phyloP scores from a whole-genome alignment of 768 basidiomycete genomes.

The Pisolithus microcarpus region DNA sequence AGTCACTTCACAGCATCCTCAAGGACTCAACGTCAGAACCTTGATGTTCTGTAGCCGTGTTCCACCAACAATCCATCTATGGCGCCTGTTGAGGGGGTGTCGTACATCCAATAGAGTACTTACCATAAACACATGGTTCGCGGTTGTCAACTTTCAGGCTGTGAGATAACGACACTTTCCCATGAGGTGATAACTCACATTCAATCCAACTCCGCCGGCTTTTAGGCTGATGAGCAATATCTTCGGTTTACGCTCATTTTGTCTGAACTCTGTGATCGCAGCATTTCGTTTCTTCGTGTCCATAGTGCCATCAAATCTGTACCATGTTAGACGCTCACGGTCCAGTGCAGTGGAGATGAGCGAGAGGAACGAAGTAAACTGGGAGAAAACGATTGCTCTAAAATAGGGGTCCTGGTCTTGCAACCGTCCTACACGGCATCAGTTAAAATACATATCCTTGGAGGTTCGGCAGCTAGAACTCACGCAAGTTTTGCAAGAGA shows the following conservation, averaged over 20 bases:
- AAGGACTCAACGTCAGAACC: conserved; percentile 30
- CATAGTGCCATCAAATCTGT: conserved; percentile 91
- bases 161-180: conserved; percentile 2
- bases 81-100: conserved; percentile 4
- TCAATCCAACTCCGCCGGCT: conserved; percentile 89
- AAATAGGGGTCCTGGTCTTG: conserved; percentile 68
- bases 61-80: conserved; percentile 95
- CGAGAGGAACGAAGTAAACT: conserved; percentile 84
- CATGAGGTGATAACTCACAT: conserved; percentile 39
- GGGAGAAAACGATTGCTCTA: conserved; percentile 83
- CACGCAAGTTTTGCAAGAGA: conserved; percentile 64
- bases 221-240: conserved; percentile 74
- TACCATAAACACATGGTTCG: conserved; percentile 86
- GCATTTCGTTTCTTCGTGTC: conserved; percentile 71
- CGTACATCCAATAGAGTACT: conserved; percentile 4
- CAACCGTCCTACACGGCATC: conserved; percentile 41
- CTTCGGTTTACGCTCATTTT: conserved; percentile 61
- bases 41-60: conserved; percentile 76
- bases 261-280: conserved; percentile 73
- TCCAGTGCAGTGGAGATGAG: conserved; percentile 66
- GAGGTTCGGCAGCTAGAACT: conserved; percentile 13
- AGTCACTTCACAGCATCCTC: neutral
- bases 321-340: conserved; percentile 60
- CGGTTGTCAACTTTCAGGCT: conserved; percentile 53
- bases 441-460: neutral